Percentiles rank a stretch among this genome's conserved stretches.
phyloP scores from a whole-genome alignment of 2,329 filamentous ascomycete species.

The Pestalotiopsis fici region DNA sequence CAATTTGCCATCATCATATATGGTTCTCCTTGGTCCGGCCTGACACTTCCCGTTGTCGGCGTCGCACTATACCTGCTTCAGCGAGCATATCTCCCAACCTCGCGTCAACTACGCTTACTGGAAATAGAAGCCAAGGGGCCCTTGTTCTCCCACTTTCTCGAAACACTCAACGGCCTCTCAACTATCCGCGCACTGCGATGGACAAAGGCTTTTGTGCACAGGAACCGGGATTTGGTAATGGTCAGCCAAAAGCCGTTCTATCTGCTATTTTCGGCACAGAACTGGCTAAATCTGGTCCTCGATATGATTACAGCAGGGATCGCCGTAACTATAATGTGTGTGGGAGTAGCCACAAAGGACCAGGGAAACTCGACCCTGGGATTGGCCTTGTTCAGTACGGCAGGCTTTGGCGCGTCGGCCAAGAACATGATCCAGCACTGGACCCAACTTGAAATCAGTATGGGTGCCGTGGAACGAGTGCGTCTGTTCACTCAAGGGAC shows the following conservation, averaged over 20 bases:
- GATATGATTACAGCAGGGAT: constrained; percentile 2
- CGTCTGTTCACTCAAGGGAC: neutral
- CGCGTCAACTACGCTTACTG: constrained; percentile 31
- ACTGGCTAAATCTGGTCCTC: neutral
- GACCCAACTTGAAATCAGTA: constrained; percentile 4
- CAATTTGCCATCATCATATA: neutral
- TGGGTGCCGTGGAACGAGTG: constrained; percentile 1
- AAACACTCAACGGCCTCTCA: neutral
- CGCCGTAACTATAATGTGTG: neutral
- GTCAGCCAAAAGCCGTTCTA: neutral
- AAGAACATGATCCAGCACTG: constrained; percentile 5
- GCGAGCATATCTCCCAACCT: constrained; percentile 33
- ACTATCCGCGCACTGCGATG: neutral
- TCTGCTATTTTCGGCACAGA: neutral
- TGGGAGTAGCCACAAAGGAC: neutral
- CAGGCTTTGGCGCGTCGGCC: neutral
- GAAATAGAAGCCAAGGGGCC: constrained; percentile 34
- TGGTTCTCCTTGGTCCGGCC: neutral
- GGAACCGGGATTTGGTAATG: neutral
- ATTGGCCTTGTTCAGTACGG: neutral
- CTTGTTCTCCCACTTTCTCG: constrained; percentile 23
- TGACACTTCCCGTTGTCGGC: constrained; percentile 24
- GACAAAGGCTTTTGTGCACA: neutral
- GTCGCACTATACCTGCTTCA: constrained; percentile 26
- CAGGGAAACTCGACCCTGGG: neutral